Conservation (phyloP, 805 yeast genomes). For the Kodamaea kaohsiungensis region DNA sequence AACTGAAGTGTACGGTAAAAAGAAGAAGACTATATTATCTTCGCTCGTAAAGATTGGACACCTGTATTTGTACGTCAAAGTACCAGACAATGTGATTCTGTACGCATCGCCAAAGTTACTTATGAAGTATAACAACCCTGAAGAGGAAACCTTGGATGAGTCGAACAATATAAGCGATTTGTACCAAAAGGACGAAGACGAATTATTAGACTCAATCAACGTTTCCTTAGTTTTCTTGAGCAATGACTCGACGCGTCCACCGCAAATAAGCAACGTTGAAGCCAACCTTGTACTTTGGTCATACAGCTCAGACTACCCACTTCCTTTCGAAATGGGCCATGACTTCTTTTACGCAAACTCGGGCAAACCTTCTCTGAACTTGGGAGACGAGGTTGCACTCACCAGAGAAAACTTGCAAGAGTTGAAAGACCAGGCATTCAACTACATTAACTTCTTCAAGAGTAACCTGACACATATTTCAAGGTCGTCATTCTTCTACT, state of each 20-base stretch:
- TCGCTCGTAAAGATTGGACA: constrained; percentile 34
- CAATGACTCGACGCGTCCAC: constrained; percentile 29
- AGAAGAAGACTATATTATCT: constrained; percentile 38
- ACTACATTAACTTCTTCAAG: constrained; percentile 36
- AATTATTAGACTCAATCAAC: constrained; percentile 23
- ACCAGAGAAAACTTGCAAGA: constrained; percentile 37
- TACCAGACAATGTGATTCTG: constrained; percentile 35
- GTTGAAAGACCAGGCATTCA: constrained; percentile 34
- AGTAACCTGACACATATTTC: constrained; percentile 34
- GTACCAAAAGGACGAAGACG: constrained; percentile 30
- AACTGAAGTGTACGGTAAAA: constrained; percentile 31
- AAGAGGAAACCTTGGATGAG: constrained; percentile 15
- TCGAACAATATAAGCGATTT: constrained; percentile 28
- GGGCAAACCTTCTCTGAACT: not conserved
- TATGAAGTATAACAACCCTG: constrained; percentile 35
- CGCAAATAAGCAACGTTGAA: constrained; percentile 35
- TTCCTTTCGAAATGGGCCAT: constrained; percentile 39
- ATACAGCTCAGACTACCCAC: constrained; percentile 40
- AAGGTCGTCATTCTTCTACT: constrained; percentile 33
- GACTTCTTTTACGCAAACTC: constrained; percentile 42
- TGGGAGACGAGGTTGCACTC: constrained; percentile 25
- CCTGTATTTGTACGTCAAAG: constrained; percentile 32
- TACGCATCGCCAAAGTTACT: constrained; percentile 40
- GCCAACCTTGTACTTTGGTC: constrained; percentile 43
- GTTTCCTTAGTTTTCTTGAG: constrained; percentile 30